Evolutionary conservation across 306 rosid genomes (phyloP), one percentile per base, ranked within the genome.

Genomic region (Prosopis cineraria): DNA sequence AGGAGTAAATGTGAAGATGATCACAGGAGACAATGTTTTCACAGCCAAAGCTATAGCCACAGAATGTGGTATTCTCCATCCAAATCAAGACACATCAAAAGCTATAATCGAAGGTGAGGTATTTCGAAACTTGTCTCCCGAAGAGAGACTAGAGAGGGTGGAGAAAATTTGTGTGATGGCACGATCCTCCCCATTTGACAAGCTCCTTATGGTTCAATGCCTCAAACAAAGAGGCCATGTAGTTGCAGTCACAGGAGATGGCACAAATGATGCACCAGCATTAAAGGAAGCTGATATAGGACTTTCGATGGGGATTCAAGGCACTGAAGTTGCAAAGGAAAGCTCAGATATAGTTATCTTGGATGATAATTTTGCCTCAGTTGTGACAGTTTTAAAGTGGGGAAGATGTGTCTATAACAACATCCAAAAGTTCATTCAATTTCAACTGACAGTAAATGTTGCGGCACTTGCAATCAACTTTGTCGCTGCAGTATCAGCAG

Each of bases 301-400:
- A 10, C 78, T 81, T 47, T 70, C 81, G 0, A 76, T 81, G 81
- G 85, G 85, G 22, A 75, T 81, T 25, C 84, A 81, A 5, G 84
- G 84, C 5, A 81, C 78, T 3, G 81, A 76, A 20, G 81, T 81
- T 29, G 74, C 81, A 13, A 81, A 70, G 13, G 74, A 76, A 29
- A 75, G 85, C 81, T 81, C 81, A 29, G 81, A 81, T n/a, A 63
- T 81, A 27, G 81, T 81, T 13, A 62, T 81, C 29, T 40, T 81
- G 58, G 85, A 81, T 30, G 81, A 81, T n/a, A 70, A 76, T 31
- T 81, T 81, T 24, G 68, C 85, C 7, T 75, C 85, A 0, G 69
- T 76, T 2, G 78, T 68, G 10, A 76, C 63, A 10, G 78, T 81
- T 62, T 5, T 81, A 3, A 76, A n/a, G 39, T 79, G 82, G 78